phyloP scores from a whole-genome alignment of 208 protist genomes.

The Acanthamoeba sp. region DNA sequence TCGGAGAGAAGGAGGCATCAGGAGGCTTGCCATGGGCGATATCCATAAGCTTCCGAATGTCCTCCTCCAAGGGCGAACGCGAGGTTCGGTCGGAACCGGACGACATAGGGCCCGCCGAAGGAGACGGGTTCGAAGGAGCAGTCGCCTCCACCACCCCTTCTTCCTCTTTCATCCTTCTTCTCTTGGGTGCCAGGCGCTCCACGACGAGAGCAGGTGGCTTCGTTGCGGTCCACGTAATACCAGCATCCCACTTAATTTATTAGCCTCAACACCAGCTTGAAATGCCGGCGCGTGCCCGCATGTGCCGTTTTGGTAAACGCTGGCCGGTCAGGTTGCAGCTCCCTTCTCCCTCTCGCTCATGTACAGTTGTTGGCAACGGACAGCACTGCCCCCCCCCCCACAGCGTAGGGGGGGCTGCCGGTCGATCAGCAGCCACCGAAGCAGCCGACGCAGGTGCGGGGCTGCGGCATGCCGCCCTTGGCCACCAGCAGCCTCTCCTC shows the following conservation, averaged over 20 bases:
- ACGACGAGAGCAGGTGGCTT: not conserved
- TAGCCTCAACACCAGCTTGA: no score
- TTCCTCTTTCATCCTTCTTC: not conserved
- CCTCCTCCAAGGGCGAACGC: not conserved
- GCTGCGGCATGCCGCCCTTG: constrained; percentile 39
- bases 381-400: no score
- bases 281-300: no score
- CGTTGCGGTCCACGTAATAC: not conserved
- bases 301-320: no score
- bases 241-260: no score
- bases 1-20: constrained; percentile 3
- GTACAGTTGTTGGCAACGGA: not conserved
- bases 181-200: not conserved
- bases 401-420: no score
- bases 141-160: not conserved
- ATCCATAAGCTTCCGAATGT: constrained; percentile 10
- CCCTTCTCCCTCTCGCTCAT: not conserved
- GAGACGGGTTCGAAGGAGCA: not conserved
- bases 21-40: not conserved
- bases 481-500: constrained; percentile 52
- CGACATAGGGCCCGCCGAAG: not conserved
- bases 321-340: no score
- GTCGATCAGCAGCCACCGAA: constrained; percentile 9
- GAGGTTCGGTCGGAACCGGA: not conserved
- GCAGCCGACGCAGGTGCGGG: not conserved